Conservation (phyloP, 139 green algal species). For the Yamagishiella unicocca region DNA sequence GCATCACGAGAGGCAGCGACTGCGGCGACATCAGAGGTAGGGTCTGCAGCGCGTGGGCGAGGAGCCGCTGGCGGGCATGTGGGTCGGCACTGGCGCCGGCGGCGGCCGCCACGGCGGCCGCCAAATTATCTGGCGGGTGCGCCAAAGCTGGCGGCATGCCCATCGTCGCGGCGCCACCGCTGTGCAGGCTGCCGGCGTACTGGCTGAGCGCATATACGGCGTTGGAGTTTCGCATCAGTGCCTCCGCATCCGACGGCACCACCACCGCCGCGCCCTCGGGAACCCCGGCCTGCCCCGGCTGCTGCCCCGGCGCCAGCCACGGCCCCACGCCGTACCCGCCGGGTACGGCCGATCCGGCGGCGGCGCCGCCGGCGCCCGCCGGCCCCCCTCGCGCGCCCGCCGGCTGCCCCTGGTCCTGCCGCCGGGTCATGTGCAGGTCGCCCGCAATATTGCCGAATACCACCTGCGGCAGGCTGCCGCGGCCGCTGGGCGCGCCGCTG, state of each 20-base stretch:
- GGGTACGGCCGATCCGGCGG: not conserved
- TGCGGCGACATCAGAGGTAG: not conserved
- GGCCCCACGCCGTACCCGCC: too few species aligned
- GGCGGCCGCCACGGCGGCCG: not conserved
- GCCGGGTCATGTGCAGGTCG: constrained; percentile 13
- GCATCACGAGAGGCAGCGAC: not conserved
- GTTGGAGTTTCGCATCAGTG: constrained; percentile 4
- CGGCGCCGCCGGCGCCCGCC: not conserved
- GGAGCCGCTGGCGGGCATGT: not conserved
- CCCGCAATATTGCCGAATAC: not conserved
- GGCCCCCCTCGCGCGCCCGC: not conserved
- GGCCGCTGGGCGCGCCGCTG: not conserved
- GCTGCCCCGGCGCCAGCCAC: not conserved
- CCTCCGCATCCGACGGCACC: not conserved
- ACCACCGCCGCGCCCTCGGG: not conserved
- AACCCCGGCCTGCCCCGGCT: not conserved
- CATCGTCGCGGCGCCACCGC: not conserved
- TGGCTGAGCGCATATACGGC: not conserved
- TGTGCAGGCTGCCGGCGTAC: not conserved
- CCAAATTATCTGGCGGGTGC: not conserved
- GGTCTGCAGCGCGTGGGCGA: not conserved
- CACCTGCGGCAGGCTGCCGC: constrained; percentile 10
- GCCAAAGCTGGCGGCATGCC: not conserved
- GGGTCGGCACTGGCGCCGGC: not conserved
- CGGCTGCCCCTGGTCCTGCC: constrained; percentile 21